Evolutionary conservation across 306 rosid species (phyloP), one percentile per base, ranked within the genome.

Genomic region (Cicer judaicum): DNA sequence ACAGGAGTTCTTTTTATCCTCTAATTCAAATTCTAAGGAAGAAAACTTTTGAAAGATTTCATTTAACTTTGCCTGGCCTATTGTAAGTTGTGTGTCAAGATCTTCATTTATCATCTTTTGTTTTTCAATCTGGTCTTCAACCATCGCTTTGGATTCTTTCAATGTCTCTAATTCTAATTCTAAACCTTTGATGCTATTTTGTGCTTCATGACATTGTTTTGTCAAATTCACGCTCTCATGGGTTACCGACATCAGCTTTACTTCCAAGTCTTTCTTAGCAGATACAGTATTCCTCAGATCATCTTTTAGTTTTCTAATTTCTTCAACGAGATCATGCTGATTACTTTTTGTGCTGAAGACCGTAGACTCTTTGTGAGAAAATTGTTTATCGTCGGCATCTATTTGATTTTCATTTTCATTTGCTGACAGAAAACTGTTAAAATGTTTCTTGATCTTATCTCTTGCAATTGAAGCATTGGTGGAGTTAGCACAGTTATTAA

Each of bases 11-110:
- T 84, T 90, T 56, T 88, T 91, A 49, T 85, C 92, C 78, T 89
- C 97, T 68, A 91, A 74, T 70, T 89, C 92, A 39, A 85, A 84
- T 89, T 91, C 97, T 50, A 91, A 73, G 19, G 93, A 91, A 0
- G 93, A 89, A 76, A 87, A 83, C 79, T 85, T 91, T 73, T 87
- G 88, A 83, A 74, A 85, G 43, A 85, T 80, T 76, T 77, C 81
- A 73, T 83, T 84, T 73, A 92, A 65, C 74, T 89, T 86, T 36
- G 78, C 73, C 38, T 78, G 86, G 47, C 88, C 85, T 50, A 78
- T 85, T 19, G 86, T 69, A 78, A 89, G 92, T 82, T 93, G 91
- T 10, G 81, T 82, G 46, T 87, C 90, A 24, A 91, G 92, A 74
- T 91, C 97, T 83, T 91, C 91, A 79, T 85, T 89, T 77, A 83